These are phyloP conservation scores for Tylopilus plumbeoviolaceoides DNA, from an alignment of 768 basidiomycete genomes.

Conservation along the genomic window DNA sequence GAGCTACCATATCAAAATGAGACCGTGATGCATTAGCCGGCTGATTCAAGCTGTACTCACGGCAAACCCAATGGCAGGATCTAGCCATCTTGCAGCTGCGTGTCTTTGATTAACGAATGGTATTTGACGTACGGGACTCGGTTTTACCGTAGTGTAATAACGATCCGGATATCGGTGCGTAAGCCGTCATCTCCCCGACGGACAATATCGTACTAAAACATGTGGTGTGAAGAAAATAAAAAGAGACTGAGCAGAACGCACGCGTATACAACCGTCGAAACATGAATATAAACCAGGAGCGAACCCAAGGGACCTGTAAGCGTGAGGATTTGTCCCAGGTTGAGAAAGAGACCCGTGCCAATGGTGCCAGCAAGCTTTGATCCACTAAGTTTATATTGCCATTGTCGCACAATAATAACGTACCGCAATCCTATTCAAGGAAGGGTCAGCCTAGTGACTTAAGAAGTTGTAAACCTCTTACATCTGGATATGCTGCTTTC, in stretches of 20 bases:
- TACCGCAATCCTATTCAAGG: constrained; percentile 17
- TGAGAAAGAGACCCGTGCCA: constrained; percentile 31
- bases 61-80: constrained; percentile 30
- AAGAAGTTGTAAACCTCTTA: not conserved
- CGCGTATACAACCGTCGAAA: constrained; percentile 27
- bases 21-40: too few relatives aligned
- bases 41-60: constrained; percentile 12
- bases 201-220: constrained; percentile 24
- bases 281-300: constrained; percentile 27
- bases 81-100: constrained; percentile 30
- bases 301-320: constrained; percentile 27
- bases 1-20: constrained; percentile 10
- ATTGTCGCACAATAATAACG: not conserved
- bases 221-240: not conserved
- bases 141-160: constrained; percentile 24
- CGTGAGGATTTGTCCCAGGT: constrained; percentile 27
- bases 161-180: constrained; percentile 29
- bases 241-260: constrained; percentile 2
- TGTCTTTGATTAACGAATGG: not conserved
- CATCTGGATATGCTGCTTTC: constrained; percentile 23
- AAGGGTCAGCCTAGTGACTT: not conserved
- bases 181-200: constrained; percentile 29
- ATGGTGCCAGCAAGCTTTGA: constrained; percentile 28
- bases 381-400: not conserved
- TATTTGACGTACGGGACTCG: not conserved